These are phyloP conservation scores for Primulina tabacum DNA, from an alignment of 257 asterid species.

Conservation along the genomic window DNA sequence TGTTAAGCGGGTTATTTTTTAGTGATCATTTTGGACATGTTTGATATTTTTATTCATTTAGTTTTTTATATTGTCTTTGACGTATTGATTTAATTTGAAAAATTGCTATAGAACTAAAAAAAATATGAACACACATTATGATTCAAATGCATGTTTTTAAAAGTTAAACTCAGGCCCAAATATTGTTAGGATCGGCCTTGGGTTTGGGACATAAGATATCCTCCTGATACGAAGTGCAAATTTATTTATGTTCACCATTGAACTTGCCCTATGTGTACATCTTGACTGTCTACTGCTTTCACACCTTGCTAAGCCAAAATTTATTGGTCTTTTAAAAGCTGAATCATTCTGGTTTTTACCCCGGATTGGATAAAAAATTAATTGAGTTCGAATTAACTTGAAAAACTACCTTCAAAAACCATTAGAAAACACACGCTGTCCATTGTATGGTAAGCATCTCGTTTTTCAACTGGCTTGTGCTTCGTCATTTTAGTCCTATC, in stretches of 20 bases:
- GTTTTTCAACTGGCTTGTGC: background rate
- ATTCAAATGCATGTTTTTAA: no score
- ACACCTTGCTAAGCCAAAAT: background rate
- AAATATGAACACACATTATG: no score
- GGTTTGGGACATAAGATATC: background rate
- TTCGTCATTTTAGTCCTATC: background rate
- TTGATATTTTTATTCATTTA: no score
- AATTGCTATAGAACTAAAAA: no score
- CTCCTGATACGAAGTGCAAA: background rate
- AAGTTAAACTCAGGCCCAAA: no score
- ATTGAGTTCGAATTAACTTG: background rate
- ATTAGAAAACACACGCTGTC: background rate
- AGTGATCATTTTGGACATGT: no score
- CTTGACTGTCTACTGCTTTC: background rate
- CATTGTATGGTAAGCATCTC: background rate
- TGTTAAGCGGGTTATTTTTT: no score
- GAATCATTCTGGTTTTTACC: background rate
- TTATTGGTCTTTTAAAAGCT: background rate
- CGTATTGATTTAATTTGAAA: no score
- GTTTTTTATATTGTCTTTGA: no score
- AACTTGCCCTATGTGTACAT: background rate
- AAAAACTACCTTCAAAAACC: background rate
- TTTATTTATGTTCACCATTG: no score
- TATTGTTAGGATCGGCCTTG: no score
- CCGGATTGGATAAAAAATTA: background rate